Evolutionary conservation across 352 stramenopile species (phyloP), one percentile per base, ranked within the genome.

Genomic region (Phytopythium helicoides): DNA sequence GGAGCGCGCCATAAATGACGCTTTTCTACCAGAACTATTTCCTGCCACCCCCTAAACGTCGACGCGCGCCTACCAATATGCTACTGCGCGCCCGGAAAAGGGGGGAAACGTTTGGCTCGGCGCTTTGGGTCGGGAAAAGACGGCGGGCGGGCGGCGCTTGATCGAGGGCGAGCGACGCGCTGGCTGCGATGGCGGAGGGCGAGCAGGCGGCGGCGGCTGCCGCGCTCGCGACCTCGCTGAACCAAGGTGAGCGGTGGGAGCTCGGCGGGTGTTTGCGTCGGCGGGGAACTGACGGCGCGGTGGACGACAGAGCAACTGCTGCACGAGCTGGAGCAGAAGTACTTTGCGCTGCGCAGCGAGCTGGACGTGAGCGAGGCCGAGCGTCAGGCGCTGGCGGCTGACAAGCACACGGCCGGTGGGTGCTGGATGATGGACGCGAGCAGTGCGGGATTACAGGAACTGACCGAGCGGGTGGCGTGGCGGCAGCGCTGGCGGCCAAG

Each of bases 251-350:
- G 9, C 25, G 23, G 1, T 10, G 28, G 9, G 28, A 9, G 28
- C 28, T 33, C 9, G 5, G 5, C 28, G 28, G 5, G 5, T 33
- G 28, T 14, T 37, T 19, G 10, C 12, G 12, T 50, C 25, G n/a
- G 33, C 46, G 12, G 41, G 14, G 41, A 26, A 6, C 52, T 68
- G 1, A 63, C 44, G 18, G 34, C 64, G 53, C 47, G 44, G 19
- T 1, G 12, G 15, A 10, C 15, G 49, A 55, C 48, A 90, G 80
- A 91, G 47, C 79, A 92, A 86, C 52, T 90, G 48, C 58, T 90
- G 23, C 82, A 92, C 50, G 82, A 92, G 44, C 58, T 91, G 31
- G 82, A 92, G 56, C 73, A 72, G 26, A 90, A 92, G 57, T 87
- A 79, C 58, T 52, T 90, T 49, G 56, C 53, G 11, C 53, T 86